These are phyloP conservation scores for Zea luxurians DNA, from an alignment of 176 grass and related monocot species.

Conservation along the genomic window DNA sequence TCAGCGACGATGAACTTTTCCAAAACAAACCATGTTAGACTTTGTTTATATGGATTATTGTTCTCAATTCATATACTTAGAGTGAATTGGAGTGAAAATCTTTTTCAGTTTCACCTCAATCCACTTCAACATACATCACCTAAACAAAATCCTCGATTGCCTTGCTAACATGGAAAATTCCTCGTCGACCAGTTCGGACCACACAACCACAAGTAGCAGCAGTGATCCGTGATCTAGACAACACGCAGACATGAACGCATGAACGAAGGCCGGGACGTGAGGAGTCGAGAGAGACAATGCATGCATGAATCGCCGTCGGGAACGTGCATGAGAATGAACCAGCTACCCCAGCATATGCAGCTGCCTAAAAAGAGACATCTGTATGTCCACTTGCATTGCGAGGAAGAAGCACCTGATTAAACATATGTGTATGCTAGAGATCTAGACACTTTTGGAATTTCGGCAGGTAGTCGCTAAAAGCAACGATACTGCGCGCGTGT, in stretches of 20 bases:
- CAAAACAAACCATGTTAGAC: background rate
- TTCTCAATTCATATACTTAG: no score
- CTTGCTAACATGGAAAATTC: background rate
- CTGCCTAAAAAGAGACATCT: constrained; percentile 29
- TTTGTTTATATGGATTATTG: no score
- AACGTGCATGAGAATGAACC: constrained; percentile 5
- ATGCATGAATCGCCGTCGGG: background rate
- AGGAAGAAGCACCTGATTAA: background rate
- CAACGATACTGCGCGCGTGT: background rate
- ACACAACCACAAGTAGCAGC: background rate
- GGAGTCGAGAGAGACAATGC: background rate
- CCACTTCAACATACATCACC: no score
- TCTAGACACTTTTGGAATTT: constrained; percentile 25
- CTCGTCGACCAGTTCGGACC: background rate
- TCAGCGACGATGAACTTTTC: background rate
- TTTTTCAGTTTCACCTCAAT: no score
- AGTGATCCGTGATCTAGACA: background rate
- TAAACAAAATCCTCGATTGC: no score
- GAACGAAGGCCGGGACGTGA: constrained; percentile 17
- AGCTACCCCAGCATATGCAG: background rate
- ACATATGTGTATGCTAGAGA: background rate
- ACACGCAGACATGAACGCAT: constrained; percentile 4
- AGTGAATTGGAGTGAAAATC: no score
- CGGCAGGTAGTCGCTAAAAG: constrained; percentile 19
- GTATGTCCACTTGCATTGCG: constrained; percentile 17